Base-by-base conservation (phyloP, 2,329 filamentous ascomycete species). In the Periconia macrospinosa region DNA sequence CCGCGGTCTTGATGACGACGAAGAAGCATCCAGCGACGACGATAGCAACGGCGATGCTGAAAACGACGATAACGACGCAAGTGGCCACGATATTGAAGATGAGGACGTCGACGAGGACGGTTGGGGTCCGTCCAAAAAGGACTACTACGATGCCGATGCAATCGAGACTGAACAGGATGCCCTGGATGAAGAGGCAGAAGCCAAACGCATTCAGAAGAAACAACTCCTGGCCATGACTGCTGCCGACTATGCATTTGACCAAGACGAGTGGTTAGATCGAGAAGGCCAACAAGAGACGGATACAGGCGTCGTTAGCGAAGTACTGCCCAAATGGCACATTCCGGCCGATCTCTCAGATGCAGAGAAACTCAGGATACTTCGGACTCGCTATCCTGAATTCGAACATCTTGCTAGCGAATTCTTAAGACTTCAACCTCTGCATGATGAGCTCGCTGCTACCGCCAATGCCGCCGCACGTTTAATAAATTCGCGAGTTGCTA, bases 241-340 rank as follows among this genome's bases (percentile, higher is more conserved):
- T 62, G 89, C 89, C 40, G 94, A 99, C 70, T 99, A 97, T 68
- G 88, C 91, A 9, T 95, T 97, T 60, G 92, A 97, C 65, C 90
- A 95, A 67, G 83, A 86, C 41, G 92, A 95, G 62, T 97, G 93
- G 94, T 72, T 87, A 37, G 85, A 83, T 23, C 59, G 72, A 40
- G 75, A 77, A 2, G 79, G 79, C 15, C 77, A 69, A 8, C 78
- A 79, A 1, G 78, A 80, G 11, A 78, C 79, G 47, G 65, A 70
- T 53, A 56, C 59, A 6, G 69, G 72, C 20, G 82, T 87, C n/a
- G 85, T 96, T 13, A 94, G 87, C 3, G 91, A 97, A 71, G 84
- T 92, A n/a, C 80, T 97, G 45, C 90, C 91, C 48, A 89, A 95
- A 64, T 70, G 92, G 41, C 87, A 92, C 63, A 86, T 97, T 53